Percentiles rank a stretch among this genome's conserved stretches.
phyloP scores from a whole-genome alignment of 805 yeast species.

The Nakazawaea siamensis region DNA sequence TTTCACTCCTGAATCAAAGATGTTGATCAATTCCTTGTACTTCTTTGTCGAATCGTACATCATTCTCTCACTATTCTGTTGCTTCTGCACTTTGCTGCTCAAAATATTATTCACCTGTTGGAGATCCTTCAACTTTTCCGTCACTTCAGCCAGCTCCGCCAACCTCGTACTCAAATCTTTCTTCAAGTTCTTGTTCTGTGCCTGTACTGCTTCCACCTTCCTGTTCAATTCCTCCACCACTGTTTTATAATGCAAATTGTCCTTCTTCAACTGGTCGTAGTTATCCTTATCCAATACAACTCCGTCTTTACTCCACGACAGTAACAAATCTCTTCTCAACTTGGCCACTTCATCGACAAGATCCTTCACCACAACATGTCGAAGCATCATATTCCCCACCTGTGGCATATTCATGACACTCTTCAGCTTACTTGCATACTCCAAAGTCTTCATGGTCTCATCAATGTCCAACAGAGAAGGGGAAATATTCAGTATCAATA shows the following conservation, averaged over 20 bases:
- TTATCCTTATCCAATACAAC: constrained; percentile 53
- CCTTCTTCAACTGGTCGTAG: constrained; percentile 42
- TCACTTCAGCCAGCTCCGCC: constrained; percentile 16
- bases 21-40: constrained; percentile 21
- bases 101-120: constrained; percentile 18
- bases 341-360: constrained; percentile 36
- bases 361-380: constrained; percentile 35
- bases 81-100: constrained; percentile 21
- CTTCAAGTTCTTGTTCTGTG: constrained; percentile 25
- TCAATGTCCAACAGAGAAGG: constrained; percentile 44
- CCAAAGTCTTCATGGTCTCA: constrained; percentile 46
- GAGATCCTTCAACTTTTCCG: constrained; percentile 15
- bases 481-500: constrained; percentile 79
- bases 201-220: constrained; percentile 28
- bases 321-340: constrained; percentile 43
- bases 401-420: constrained; percentile 45
- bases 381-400: constrained; percentile 34
- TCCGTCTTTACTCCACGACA: constrained; percentile 59
- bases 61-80: constrained; percentile 22
- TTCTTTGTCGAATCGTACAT: constrained; percentile 23
- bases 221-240: constrained; percentile 40
- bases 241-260: constrained; percentile 39
- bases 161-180: constrained; percentile 13
- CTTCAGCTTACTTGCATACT: constrained; percentile 51
- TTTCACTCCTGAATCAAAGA: constrained; percentile 20